phyloP scores from a whole-genome alignment of 2,329 filamentous ascomycete genomes.

The Trichophyton verrucosum region DNA sequence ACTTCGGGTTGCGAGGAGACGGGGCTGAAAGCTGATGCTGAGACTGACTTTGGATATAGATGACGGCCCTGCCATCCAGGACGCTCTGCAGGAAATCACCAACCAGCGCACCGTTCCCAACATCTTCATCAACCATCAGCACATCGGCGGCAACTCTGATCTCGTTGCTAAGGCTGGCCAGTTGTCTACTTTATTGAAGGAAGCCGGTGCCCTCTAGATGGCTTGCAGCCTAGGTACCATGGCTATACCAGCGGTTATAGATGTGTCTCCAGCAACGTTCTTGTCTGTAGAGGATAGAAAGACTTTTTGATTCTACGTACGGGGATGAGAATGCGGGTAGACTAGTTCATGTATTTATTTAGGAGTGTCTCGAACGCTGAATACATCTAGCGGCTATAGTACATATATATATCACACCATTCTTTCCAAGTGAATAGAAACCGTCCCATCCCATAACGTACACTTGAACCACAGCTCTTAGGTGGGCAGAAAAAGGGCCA shows the following conservation, averaged over 20 bases:
- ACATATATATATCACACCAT: neutral
- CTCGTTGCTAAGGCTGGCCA: conserved; percentile 55
- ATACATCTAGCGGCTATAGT: neutral
- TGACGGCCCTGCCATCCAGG: conserved; percentile 72
- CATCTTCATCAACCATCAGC: conserved; percentile 80
- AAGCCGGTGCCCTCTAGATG: conserved; percentile 47
- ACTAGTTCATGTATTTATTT: conserved; percentile 1
- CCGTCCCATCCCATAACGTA: neutral
- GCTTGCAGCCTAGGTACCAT: neutral
- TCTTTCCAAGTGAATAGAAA: neutral
- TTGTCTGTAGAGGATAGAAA: neutral
- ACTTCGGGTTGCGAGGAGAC: neutral
- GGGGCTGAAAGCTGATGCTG: neutral
- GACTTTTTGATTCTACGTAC: too few relatives aligned
- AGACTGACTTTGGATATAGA: conserved; percentile 37
- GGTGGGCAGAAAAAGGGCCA: too few relatives aligned
- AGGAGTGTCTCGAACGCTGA: neutral
- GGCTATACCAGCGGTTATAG: neutral
- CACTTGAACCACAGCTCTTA: neutral
- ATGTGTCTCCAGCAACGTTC: neutral
- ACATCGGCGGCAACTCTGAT: conserved; percentile 94
- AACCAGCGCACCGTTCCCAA: conserved; percentile 87
- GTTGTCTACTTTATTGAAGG: conserved; percentile 52
- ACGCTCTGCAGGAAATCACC: conserved; percentile 66
- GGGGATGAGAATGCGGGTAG: neutral